Evolutionary conservation across 1,284 basidiomycete species (phyloP), one percentile per base, ranked within the genome.

Genomic region (Phlebopus sp.): DNA sequence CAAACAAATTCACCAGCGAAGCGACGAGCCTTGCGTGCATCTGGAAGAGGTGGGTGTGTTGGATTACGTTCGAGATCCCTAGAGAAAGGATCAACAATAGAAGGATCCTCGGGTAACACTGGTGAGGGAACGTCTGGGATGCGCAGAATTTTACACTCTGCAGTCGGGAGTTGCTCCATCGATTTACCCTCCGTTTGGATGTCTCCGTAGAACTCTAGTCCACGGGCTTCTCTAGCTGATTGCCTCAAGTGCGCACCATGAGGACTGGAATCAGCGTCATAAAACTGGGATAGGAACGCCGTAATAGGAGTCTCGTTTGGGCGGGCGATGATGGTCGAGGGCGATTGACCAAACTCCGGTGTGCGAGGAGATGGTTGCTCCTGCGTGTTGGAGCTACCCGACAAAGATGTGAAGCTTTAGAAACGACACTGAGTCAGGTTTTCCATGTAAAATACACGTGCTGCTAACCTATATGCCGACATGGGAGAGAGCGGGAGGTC

Each of bases 401-500:
- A 58, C 30, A n/a, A 55, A 18, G 58, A 60, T 11, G 49, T 21
- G 34, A 18, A 44, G 31, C 65, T 68, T 29, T 27, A n/a, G 13
- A 5, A 15, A 13, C 9, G 7, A 32, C 23, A 17, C 17, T 29
- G 10, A 11, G 13, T 8, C 25, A 15, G 30, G 15, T 32, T 27
- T 18, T 30, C 17, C 8, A 19, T 29, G 5, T 9, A 11, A 31
- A 8, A 7, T 7, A 15, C 5, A 23, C 18, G 11, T 5, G 17
- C 17, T 19, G 54, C 65, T 14, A 23, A 67, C 66, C 62, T 64
- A 47, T 46, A 58, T 5, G 45, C 36, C 27, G 63, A 63, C 38
- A 50, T 51, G 19, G 62, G 52, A 2, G 63, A 55, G 13, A 52
- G 47, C 30, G 52, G 40, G 15, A 61, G 43, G n/a, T 49, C 43